Base-by-base conservation (phyloP, 164 flowering plant species). In the Paratinospora sagittata region DNA sequence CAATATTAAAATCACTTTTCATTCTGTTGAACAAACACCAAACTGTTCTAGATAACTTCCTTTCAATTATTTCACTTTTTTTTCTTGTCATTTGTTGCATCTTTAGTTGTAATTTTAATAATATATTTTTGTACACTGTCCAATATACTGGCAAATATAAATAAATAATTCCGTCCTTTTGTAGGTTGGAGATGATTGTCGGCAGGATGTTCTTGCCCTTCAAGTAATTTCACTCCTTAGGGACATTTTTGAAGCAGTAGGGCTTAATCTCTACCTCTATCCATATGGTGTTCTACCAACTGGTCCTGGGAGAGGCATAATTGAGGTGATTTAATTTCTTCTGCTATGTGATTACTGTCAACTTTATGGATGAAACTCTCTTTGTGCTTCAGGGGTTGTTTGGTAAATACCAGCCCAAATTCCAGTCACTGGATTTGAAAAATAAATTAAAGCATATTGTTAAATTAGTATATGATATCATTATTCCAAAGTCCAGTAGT, bases 281-380 rank as follows among this genome's bases (percentile, higher is more conserved):
- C 98, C 99, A 16, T 96, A 96, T 82, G 99, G 99, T 68, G 99
- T 96, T 75, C 98, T 96, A 69, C 99, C 99, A 67, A 96, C 99
- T 76, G 99, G 97, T 39, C 91, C 92, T 13, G 99, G 83, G 82
- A 90, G 89, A 81, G 99, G 99, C 71, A 91, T 96, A 68, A 96
- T 96, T 72, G 99, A 96, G 97, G 99, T 93, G 62, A 74, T 58
- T 67, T 72, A 68, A 66, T 70, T 60, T 63, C 21, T 61, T 10
- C 17, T 45, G 19, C 37, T 39, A 10, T 67, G 6, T 73, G 19
- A 4, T 12, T 23, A 58, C 6, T 27, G 45, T 27, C 14, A 68
- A 68, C 27, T 27, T 47, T 8, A 17, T 65, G 34, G 34, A 23
- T 66, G 16, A 9, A 9, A 43, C 14, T 14, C 47, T 43, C 14